Percentiles rank a stretch among this genome's conserved stretches.
Evolutionary conservation across 2,329 filamentous ascomycete genomes (phyloP).

Genomic region (Rutstroemia sp.): DNA sequence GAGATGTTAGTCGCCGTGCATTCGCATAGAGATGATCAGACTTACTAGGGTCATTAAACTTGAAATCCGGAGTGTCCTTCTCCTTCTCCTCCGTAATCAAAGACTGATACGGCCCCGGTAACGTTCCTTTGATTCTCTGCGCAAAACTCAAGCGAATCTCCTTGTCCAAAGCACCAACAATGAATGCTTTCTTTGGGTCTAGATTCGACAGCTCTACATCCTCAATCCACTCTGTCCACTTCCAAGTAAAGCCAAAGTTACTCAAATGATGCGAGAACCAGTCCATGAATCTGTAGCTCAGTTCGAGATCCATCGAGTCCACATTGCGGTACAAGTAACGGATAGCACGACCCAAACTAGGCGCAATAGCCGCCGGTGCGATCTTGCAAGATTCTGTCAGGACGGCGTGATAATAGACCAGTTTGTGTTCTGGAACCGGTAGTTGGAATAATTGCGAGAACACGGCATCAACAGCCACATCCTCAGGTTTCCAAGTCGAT

Average conservation of each 20-base stretch:
- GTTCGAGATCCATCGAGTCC: slow-evolving; percentile 77
- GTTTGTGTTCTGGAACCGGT: slow-evolving; percentile 80
- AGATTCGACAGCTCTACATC: slow-evolving; percentile 71
- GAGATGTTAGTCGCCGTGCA: slow-evolving; percentile 8
- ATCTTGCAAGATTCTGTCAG: slow-evolving; percentile 95
- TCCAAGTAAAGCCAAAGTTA: slow-evolving; percentile 99
- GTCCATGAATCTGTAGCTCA: slow-evolving; percentile 82
- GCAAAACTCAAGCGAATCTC: slow-evolving; percentile 95
- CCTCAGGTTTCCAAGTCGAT: slow-evolving; percentile 93
- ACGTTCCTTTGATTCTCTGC: slow-evolving; percentile 87
- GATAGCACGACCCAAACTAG: slow-evolving; percentile 87
- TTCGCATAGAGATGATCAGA: slow-evolving; percentile 15
- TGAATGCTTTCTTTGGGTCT: slow-evolving; percentile 89
- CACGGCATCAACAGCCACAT: slow-evolving; percentile 93
- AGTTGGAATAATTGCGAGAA: slow-evolving; percentile 92
- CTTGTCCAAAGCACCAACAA: slow-evolving; percentile 84
- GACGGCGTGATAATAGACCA: slow-evolving; percentile 93
- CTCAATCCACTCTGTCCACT: slow-evolving; percentile 95
- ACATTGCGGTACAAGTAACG: slow-evolving; percentile 81
- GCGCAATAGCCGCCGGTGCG: slow-evolving; percentile 91
- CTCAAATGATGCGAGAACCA: slow-evolving; percentile 98
- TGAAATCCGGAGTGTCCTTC: slow-evolving; percentile 93
- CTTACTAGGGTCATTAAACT: slow-evolving; percentile 71
- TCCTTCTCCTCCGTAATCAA: slow-evolving; percentile 84
- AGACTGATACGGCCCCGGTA: slow-evolving; percentile 74